A percentile compares a stretch with the other conserved stretches of the same genome.
Conservation (phyloP, 371 early-diverging fungal species). For the Zychaea mexicana region DNA sequence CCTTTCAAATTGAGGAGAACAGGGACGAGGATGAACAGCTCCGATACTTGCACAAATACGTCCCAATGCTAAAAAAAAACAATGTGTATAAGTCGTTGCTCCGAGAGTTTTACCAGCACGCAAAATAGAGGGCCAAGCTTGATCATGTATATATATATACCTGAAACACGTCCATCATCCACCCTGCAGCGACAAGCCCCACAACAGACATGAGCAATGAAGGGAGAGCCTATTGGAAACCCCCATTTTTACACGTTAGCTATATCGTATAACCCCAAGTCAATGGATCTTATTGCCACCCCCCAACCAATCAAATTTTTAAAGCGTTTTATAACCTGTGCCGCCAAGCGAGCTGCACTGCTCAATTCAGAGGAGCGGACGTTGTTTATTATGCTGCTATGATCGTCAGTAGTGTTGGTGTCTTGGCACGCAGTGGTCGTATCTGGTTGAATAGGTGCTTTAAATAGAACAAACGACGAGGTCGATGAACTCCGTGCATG, state of each 20-base stretch:
- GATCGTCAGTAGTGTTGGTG: neutral
- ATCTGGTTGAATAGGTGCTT: slow-evolving; percentile 21
- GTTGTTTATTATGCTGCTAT: neutral
- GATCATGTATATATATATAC: slow-evolving; percentile 32
- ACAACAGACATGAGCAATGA: slow-evolving; percentile 74
- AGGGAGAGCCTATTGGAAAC: slow-evolving; percentile 74
- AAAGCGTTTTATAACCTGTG: slow-evolving; percentile 20
- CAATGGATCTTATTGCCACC: too few relatives aligned
- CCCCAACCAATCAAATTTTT: too few relatives aligned
- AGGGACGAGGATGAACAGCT: slow-evolving; percentile 85
- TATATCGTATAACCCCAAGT: too few relatives aligned
- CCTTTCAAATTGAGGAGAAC: slow-evolving; percentile 87
- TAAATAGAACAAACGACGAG: slow-evolving; percentile 42
- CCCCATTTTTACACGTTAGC: too few relatives aligned
- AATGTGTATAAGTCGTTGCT: neutral
- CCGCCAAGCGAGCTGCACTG: slow-evolving; percentile 22
- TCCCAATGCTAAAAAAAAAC: slow-evolving; percentile 62
- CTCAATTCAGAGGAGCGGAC: slow-evolving; percentile 10
- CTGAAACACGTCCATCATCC: slow-evolving; percentile 74
- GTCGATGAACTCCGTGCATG: slow-evolving; percentile 11
- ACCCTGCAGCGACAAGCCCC: slow-evolving; percentile 77
- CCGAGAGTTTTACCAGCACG: neutral
- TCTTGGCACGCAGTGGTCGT: neutral
- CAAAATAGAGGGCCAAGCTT: too few relatives aligned
- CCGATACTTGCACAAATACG: slow-evolving; percentile 71